Evolutionary conservation across 2,329 filamentous ascomycete species (phyloP).

Genomic region (Colletotrichum destructivum): DNA sequence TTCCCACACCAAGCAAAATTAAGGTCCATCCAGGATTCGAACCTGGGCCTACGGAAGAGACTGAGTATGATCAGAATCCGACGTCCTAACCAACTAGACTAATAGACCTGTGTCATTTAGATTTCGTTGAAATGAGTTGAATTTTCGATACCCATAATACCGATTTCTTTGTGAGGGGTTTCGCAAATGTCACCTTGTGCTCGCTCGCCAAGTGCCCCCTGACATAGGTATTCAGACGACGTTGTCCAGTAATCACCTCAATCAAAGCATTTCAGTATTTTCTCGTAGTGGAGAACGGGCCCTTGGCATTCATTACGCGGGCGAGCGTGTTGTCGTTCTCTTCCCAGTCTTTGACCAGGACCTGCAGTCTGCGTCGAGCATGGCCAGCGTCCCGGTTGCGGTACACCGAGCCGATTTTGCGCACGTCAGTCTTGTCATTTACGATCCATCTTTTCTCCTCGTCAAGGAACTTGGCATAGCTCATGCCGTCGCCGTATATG

Average conservation of each 20-base stretch:
- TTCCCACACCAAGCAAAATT: not conserved
- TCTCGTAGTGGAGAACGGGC: constrained; percentile 46
- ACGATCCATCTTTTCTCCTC: constrained; percentile 58
- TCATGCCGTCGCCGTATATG: constrained; percentile 50
- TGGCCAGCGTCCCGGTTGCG: constrained; percentile 58
- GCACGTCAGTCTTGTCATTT: constrained; percentile 56
- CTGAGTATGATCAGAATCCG: constrained; percentile 34
- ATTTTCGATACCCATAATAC: not conserved
- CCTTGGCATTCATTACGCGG: constrained; percentile 53
- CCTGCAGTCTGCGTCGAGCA: constrained; percentile 53
- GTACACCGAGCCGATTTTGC: constrained; percentile 61
- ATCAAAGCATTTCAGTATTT: constrained; percentile 3
- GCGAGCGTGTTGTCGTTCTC: constrained; percentile 57
- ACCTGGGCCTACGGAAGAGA: constrained; percentile 41
- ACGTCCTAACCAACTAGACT: constrained; percentile 43
- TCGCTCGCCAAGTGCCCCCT: not conserved
- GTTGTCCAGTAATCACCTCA: no score
- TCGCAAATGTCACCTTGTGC: not conserved
- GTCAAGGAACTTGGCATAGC: constrained; percentile 51
- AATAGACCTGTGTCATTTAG: constrained; percentile 26
- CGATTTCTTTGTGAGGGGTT: not conserved
- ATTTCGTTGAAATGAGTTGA: fast-evolving
- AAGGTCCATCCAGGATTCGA: constrained; percentile 42
- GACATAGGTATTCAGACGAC: not conserved
- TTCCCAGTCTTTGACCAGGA: constrained; percentile 57